Evolutionary conservation across 441 rosid genomes (phyloP), one percentile per base, ranked within the genome.

Genomic region (Hura crepitans): DNA sequence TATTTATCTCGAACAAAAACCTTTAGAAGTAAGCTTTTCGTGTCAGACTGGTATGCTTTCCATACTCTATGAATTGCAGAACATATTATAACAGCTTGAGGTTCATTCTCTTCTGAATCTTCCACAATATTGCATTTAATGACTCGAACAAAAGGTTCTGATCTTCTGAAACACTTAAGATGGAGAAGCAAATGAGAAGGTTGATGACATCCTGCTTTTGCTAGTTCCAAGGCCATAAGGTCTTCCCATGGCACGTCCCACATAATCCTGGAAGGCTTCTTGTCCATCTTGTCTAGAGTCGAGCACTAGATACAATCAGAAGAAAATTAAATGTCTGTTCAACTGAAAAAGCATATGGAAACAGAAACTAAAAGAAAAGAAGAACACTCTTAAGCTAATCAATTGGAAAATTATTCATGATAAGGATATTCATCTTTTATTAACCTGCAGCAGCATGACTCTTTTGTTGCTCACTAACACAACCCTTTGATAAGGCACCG

Each of bases 181-280:
- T 96, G 99, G 68, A 96, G 86, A 65, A 96, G 88, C 81, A 96
- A 77, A 80, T 87, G 92, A 62, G 99, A 91, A 79, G 99, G 97
- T 74, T 77, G 86, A 60, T 68, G 80, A 69, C 76, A 76, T 70
- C 98, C 96, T 47, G 93, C 96, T 85, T 91, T 96, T 66, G 97
- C 97, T 83, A 96, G 81, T 79, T 96, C 99, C 84, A 96, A 69
- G 20, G 98, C 84, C 96, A 96, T 78, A 70, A 96, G 86, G 73
- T 91, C 93, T 75, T 91, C 96, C 98, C 98, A 96, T 23, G 96
- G 88, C 76, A 96, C 96, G 80, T 93, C 96, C 99, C 99, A 96
- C 83, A 85, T 82, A 75, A 96, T 91, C 85, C 92, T 96, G 82
- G 89, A 87, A 78, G 99, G 92, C 69, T 87, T 96, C 77, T 83